Evolutionary conservation across 768 basidiomycete genomes (phyloP).

Genomic region (Boletus edulis): DNA sequence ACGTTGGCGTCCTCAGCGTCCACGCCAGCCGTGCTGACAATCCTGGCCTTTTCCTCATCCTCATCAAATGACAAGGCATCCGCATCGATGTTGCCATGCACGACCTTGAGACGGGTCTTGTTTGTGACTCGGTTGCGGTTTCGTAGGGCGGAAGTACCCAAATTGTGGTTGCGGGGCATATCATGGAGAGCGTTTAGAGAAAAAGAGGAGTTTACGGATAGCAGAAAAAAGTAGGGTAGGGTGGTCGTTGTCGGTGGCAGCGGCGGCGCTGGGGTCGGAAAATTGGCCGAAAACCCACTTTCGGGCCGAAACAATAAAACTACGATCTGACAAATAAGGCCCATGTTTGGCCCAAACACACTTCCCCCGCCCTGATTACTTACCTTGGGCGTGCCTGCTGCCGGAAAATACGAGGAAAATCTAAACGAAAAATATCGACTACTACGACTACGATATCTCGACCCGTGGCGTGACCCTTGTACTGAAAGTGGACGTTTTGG

Average conservation of each 20-base stretch:
- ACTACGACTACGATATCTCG: constrained; percentile 10
- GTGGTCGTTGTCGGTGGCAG: constrained; percentile 48
- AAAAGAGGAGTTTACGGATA: constrained; percentile 39
- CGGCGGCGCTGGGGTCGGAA: constrained; percentile 58
- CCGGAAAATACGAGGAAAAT: neutral
- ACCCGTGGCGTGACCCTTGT: neutral
- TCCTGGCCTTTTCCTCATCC: constrained; percentile 81
- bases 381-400: constrained; percentile 20
- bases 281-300: constrained; percentile 60
- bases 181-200: constrained; percentile 60
- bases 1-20: constrained; percentile 94
- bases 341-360: constrained; percentile 33
- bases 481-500: neutral
- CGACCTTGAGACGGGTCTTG: constrained; percentile 86
- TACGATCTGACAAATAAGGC: constrained; percentile 28
- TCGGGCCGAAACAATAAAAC: constrained; percentile 50
- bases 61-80: constrained; percentile 80
- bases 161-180: constrained; percentile 80
- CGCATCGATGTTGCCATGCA: constrained; percentile 77
- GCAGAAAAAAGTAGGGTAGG: constrained; percentile 26
- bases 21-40: constrained; percentile 81
- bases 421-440: constrained; percentile 9
- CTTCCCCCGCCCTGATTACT: constrained; percentile 21
- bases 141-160: constrained; percentile 75
- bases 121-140: constrained; percentile 91